These are phyloP conservation scores for Primulina eburnea DNA, from an alignment of 257 asterid genomes.

Conservation along the genomic window DNA sequence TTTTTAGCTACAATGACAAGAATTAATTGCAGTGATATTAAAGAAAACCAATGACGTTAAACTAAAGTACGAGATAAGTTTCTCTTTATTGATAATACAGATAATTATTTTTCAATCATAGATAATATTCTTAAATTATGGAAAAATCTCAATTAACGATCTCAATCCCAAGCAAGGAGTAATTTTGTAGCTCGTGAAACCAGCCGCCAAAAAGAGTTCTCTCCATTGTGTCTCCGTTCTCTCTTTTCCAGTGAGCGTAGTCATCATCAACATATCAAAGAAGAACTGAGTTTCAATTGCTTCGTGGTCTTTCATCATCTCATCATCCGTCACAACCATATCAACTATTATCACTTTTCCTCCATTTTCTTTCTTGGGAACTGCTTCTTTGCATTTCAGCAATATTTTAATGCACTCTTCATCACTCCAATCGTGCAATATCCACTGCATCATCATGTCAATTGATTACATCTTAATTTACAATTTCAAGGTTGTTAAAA, in stretches of 20 bases:
- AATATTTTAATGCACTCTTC: constrained; percentile 16
- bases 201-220: constrained; percentile 20
- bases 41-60: no score
- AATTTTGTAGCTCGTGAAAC: constrained; percentile 20
- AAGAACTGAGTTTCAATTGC: constrained; percentile 11
- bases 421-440: constrained; percentile 20
- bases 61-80: no score
- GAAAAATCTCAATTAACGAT: constrained; percentile 24
- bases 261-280: constrained; percentile 24
- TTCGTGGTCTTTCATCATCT: not conserved
- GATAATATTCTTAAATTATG: not conserved
- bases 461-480: no score
- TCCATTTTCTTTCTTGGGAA: constrained; percentile 8
- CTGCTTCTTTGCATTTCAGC: constrained; percentile 24
- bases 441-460: not conserved
- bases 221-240: constrained; percentile 25
- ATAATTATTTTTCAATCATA: no score
- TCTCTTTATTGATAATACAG: no score
- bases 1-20: no score
- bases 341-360: constrained; percentile 11
- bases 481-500: no score
- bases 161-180: constrained; percentile 10
- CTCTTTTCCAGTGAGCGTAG: not conserved
- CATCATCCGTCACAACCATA: not conserved
- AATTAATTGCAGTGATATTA: no score